Evolutionary conservation across 1,284 basidiomycete species (phyloP), one percentile per base, ranked within the genome.

Genomic region (Ceratorhiza oryzae-sativae): DNA sequence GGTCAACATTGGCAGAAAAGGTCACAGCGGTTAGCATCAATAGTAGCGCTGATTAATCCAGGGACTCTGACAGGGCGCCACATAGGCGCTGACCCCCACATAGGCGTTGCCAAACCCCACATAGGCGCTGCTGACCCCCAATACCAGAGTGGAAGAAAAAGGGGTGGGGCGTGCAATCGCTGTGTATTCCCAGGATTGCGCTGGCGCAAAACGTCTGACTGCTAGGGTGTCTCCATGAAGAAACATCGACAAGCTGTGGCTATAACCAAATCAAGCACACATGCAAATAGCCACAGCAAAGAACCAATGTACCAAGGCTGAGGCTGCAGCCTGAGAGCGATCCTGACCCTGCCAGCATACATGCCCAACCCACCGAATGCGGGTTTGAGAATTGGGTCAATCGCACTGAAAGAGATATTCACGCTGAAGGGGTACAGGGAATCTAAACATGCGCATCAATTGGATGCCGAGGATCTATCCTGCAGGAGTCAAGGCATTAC

Each of bases 141-240:
- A n/a, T n/a, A n/a, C n/a, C n/a, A n/a, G n/a, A n/a, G n/a, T n/a
- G n/a, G n/a, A n/a, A n/a, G n/a, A n/a, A n/a, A n/a, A n/a, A n/a
- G n/a, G n/a, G 15, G 25, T 39, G 32, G 5, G 9, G 67, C 85
- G 70, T 80, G 91, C 91, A 58, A 83, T 84, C 62, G 89, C 81
- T 73, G 89, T 85, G 83, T 90, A 95, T 1, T 83, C 76, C 91
- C 92, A 94, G 81, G 91, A 95, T 34, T 87, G 82, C n/a, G 87
- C 84, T 0, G 93, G 92, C 2, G 92, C 86, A 27, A 86, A 85
- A 39, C 86, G 86, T 6, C 86, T 82, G 27, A 95, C 92, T 12
- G 93, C 92, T 9, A 96, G 83, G 12, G 87, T 88, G 18, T 93
- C 92, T 81, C 97, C 95, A 76, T 92, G 90, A 1, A 88, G 87